Percentiles rank a stretch among this genome's conserved stretches.
phyloP scores from a whole-genome alignment of 805 yeast species.

The Schwanniomyces sp. region DNA sequence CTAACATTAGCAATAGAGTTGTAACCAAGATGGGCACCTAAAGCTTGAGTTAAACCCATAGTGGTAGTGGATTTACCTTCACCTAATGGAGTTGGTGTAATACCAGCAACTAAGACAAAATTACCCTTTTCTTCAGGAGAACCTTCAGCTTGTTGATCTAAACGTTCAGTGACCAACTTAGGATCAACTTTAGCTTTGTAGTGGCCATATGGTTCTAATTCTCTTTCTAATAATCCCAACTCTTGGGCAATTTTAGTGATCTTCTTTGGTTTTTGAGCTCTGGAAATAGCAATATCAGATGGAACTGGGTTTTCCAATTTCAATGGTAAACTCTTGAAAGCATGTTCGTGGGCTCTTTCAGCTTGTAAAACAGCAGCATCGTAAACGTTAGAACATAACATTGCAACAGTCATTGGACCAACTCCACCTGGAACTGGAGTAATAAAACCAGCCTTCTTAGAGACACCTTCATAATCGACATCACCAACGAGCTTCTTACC shows the following conservation, averaged over 20 bases:
- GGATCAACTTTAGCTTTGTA: conserved; percentile 84
- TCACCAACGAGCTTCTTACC: conserved; percentile 93
- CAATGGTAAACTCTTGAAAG: conserved; percentile 57
- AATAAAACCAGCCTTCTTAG: conserved; percentile 61
- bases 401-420: conserved; percentile 99
- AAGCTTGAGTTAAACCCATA: conserved; percentile 93
- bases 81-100: conserved; percentile 97
- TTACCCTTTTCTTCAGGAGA: conserved; percentile 67
- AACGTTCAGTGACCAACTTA: conserved; percentile 33
- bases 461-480: conserved; percentile 76
- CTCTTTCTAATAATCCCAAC: conserved; percentile 73
- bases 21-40: conserved; percentile 84
- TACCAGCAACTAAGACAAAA: conserved; percentile 92
- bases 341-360: conserved; percentile 46
- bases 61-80: conserved; percentile 98
- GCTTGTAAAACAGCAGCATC: conserved; percentile 71
- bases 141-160: conserved; percentile 70
- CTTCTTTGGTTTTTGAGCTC: conserved; percentile 84
- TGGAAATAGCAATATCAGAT: conserved; percentile 84
- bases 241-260: conserved; percentile 75
- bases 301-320: conserved; percentile 67
- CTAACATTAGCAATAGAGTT: conserved; percentile 92
- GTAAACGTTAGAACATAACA: conserved; percentile 83
- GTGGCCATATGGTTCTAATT: conserved; percentile 85
- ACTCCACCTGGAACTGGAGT: conserved; percentile 99